Evolutionary conservation across 441 rosid species (phyloP).

Genomic region (Euphorbia corollata): DNA sequence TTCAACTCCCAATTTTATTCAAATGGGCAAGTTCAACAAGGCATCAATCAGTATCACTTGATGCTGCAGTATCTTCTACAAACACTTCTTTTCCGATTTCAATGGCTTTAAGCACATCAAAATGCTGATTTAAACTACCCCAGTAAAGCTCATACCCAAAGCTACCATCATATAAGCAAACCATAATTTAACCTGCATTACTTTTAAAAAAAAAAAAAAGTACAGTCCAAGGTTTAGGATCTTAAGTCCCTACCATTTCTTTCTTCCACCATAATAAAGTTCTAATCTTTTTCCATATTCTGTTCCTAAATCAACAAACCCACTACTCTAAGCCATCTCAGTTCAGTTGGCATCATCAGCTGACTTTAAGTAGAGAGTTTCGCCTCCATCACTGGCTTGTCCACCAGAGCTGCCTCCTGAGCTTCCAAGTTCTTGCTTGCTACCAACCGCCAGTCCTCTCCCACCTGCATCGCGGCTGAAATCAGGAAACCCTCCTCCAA

Average conservation of each 20-base stretch:
- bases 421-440: slow-evolving; percentile 78
- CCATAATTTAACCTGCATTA: too few relatives aligned
- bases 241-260: too few relatives aligned
- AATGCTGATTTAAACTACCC: too few relatives aligned
- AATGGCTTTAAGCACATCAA: background rate
- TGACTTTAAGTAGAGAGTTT: slow-evolving; percentile 76
- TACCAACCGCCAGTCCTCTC: slow-evolving; percentile 43
- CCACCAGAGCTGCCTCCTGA: slow-evolving; percentile 66
- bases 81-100: background rate
- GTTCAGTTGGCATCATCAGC: slow-evolving; percentile 65
- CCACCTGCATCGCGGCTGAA: slow-evolving; percentile 48
- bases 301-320: slow-evolving; percentile 16
- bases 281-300: slow-evolving; percentile 14
- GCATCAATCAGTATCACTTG: too few relatives aligned
- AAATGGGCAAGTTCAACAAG: too few relatives aligned
- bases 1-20: too few relatives aligned
- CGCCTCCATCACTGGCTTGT: slow-evolving; percentile 66
- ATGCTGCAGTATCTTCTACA: too few relatives aligned
- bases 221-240: too few relatives aligned
- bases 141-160: too few relatives aligned
- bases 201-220: too few relatives aligned
- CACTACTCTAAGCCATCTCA: slow-evolving; percentile 18
- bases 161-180: too few relatives aligned
- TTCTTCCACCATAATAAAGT: background rate
- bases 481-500: slow-evolving; percentile 62